phyloP scores from a whole-genome alignment of 2,329 filamentous ascomycete species.

The Lomentospora prolificans region DNA sequence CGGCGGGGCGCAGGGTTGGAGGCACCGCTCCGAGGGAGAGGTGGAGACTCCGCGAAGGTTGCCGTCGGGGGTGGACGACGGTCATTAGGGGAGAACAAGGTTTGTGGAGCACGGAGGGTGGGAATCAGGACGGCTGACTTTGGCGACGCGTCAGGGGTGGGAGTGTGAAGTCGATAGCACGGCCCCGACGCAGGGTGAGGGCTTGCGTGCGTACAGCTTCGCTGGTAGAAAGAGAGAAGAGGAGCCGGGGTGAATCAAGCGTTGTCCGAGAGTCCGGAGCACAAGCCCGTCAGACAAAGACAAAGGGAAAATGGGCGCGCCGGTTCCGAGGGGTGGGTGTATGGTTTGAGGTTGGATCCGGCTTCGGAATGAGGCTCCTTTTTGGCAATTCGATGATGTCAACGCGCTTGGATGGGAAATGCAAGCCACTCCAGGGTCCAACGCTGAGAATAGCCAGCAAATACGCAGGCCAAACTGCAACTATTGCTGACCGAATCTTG shows the following conservation, averaged over 20 bases:
- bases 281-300: neutral
- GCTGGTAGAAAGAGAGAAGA: neutral
- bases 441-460: too few relatives aligned
- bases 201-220: too few relatives aligned
- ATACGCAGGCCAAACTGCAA: too few relatives aligned
- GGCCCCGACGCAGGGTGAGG: too few relatives aligned
- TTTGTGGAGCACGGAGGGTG: neutral
- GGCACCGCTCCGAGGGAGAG: slow-evolving; percentile 27
- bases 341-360: neutral
- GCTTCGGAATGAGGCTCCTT: neutral
- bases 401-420: too few relatives aligned
- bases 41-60: neutral
- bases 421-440: too few relatives aligned
- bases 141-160: neutral
- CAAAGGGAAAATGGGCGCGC: too few relatives aligned
- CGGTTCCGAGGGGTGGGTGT: too few relatives aligned
- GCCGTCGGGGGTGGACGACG: neutral
- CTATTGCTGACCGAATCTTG: too few relatives aligned
- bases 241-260: neutral
- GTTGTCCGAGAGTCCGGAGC: neutral
- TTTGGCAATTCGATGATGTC: neutral
- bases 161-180: neutral
- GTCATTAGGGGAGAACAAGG: neutral
- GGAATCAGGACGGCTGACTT: too few relatives aligned
- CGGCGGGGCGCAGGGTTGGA: slow-evolving; percentile 40